Evolutionary conservation across 768 basidiomycete species (phyloP), one percentile per base, ranked within the genome.

Genomic region (Tricholoma furcatifolium): DNA sequence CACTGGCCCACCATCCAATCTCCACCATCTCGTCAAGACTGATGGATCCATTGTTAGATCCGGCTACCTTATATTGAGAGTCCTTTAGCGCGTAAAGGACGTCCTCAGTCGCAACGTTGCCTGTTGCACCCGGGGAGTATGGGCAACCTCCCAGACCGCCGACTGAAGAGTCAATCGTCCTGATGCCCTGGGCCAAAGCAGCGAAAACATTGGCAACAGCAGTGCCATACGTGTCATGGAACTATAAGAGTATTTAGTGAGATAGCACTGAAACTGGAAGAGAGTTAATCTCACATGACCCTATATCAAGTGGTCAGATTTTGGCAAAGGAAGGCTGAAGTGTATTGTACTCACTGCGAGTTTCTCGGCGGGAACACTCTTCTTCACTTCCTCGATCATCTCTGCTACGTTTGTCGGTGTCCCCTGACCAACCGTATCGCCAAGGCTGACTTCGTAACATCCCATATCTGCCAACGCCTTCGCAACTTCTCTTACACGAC

Each of bases 121-220:
- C 95, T 0, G 93, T 94, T 12, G 95, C 94, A 5, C 94, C 94
- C 2, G 95, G 96, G 1, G 95, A 93, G 69, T 92, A 98, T 2
- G 95, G 95, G 63, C 96, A 98, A 15, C 95, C 93, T 3, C 96
- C 95, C 1, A 98, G 83, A 0, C 95, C 94, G 15, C 87, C 93
- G 15, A 97, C 83, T 1, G 88, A 85, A 2, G 89, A 76, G 63
- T 90, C 95, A 39, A 98, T 80, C 2, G 92, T 90, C 10, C 85
- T 79, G 11, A 98, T 70, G 14, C 94, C 95, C 45, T 84, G 71
- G 10, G 80, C 73, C 11, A 93, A 79, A 3, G 90, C 86, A 4
- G 83, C 71, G 38, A 91, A 69, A 14, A 90, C 83, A 59, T 93
- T 93, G 14, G 86, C 82, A 11, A 91, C 79, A 10, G 82, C 92